Conservation (phyloP, 257 asterid genomes). For the Solanum ossicruentum region DNA sequence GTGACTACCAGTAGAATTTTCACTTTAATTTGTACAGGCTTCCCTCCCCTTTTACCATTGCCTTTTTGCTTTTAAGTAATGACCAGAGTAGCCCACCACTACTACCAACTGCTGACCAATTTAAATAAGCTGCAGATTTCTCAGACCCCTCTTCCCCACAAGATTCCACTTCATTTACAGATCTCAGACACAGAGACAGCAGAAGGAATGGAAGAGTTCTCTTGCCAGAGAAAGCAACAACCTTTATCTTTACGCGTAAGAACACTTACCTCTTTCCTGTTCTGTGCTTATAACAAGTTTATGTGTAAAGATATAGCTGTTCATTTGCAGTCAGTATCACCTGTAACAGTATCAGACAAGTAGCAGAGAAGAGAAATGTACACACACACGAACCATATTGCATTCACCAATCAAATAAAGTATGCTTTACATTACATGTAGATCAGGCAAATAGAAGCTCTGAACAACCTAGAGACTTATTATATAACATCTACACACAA, state of each 20-base stretch:
- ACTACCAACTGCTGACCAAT: constrained; percentile 35
- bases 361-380: constrained; percentile 8
- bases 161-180: constrained; percentile 3
- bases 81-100: constrained; percentile 44
- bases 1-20: constrained; percentile 22
- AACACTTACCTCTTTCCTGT: not conserved
- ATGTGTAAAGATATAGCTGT: not conserved
- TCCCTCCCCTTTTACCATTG: constrained; percentile 54
- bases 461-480: constrained; percentile 31
- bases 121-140: constrained; percentile 26
- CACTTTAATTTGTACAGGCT: constrained; percentile 62
- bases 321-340: not conserved
- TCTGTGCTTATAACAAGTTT: not conserved
- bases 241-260: not conserved
- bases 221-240: not conserved
- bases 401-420: constrained; percentile 49
- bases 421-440: constrained; percentile 40
- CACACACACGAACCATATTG: constrained; percentile 38
- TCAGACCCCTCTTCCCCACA: constrained; percentile 33
- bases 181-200: not conserved
- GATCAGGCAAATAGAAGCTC: constrained; percentile 7
- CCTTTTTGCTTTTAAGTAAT: constrained; percentile 43
- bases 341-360: not conserved
- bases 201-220: not conserved
- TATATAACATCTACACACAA: constrained; percentile 50